These are phyloP conservation scores for Phytophthora palmivora DNA, from an alignment of 352 stramenopile genomes.

Conservation along the genomic window DNA sequence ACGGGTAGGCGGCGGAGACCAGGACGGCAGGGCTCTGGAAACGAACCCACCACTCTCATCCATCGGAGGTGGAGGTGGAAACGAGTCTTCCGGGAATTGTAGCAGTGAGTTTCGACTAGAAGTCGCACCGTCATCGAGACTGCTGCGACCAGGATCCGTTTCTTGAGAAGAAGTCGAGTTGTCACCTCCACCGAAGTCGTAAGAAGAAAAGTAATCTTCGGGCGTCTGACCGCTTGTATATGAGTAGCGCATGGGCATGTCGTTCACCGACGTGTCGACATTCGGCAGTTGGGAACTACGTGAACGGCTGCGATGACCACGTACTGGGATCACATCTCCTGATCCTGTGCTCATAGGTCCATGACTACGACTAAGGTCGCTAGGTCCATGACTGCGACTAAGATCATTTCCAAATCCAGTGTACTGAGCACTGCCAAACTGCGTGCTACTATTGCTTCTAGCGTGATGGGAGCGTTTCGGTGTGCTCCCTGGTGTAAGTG, in stretches of 20 bases:
- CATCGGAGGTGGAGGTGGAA: conserved; percentile 72
- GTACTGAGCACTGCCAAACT: conserved; percentile 35
- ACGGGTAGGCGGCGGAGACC: conserved; percentile 75
- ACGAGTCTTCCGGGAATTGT: conserved; percentile 75
- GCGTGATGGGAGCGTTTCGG: conserved; percentile 53
- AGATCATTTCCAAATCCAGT: conserved; percentile 39
- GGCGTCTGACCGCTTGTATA: conserved; percentile 64
- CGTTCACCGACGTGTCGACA: conserved; percentile 38
- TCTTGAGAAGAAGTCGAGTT: conserved; percentile 66
- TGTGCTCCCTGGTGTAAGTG: conserved; percentile 59
- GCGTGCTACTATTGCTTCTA: conserved; percentile 40
- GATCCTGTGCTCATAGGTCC: conserved; percentile 30
- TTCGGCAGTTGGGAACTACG: conserved; percentile 58
- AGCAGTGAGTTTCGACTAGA: conserved; percentile 42
- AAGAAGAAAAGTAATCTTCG: conserved; percentile 61
- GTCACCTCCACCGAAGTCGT: conserved; percentile 42
- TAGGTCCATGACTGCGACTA: conserved; percentile 38
- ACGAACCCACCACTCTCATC: conserved; percentile 75
- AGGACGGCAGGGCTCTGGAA: conserved; percentile 72
- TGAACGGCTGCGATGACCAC: conserved; percentile 61
- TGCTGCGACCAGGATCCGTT: conserved; percentile 42
- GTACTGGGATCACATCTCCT: conserved; percentile 42
- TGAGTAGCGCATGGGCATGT: conserved; percentile 65
- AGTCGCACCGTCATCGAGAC: conserved; percentile 23
- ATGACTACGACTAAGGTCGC: conserved; percentile 38